Evolutionary conservation across 768 basidiomycete genomes (phyloP).

Genomic region (Leccinum obscurum): DNA sequence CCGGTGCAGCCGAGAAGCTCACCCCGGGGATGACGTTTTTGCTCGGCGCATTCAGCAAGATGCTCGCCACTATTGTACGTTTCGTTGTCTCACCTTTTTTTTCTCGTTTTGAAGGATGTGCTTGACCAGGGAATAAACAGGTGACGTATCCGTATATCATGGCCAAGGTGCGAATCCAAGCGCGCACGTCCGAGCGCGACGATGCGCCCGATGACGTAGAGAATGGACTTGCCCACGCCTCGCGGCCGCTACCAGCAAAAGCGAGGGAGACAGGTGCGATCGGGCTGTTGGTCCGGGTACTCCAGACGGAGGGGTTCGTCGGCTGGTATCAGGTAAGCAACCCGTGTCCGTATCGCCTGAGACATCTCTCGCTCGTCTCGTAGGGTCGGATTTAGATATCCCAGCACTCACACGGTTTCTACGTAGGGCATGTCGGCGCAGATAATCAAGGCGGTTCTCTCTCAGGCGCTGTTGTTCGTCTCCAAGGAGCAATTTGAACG

Average conservation of each 20-base stretch:
- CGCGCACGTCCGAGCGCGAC: conserved; percentile 61
- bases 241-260: conserved; percentile 17
- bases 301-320: conserved; percentile 72
- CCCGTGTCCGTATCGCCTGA: background rate
- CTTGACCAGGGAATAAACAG: conserved; percentile 37
- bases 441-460: conserved; percentile 92
- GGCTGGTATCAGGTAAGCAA: conserved; percentile 89
- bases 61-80: conserved; percentile 88
- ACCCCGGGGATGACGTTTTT: conserved; percentile 77
- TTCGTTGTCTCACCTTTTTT: background rate
- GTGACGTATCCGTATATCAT: conserved; percentile 95
- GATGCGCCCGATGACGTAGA: conserved; percentile 33
- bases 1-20: conserved; percentile 55
- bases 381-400: background rate
- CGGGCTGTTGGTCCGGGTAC: conserved; percentile 70
- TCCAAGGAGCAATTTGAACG: conserved; percentile 97
- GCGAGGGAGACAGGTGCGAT: conserved; percentile 69
- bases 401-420: background rate
- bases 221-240: conserved; percentile 18
- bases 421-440: conserved; percentile 94
- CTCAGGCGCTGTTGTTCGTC: conserved; percentile 94
- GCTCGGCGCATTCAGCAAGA: conserved; percentile 93
- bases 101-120: background rate
- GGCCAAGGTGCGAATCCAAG: conserved; percentile 96
- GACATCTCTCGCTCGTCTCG: background rate